Conservation (phyloP, 441 rosid genomes). For the Eugenia klotzschiana region DNA sequence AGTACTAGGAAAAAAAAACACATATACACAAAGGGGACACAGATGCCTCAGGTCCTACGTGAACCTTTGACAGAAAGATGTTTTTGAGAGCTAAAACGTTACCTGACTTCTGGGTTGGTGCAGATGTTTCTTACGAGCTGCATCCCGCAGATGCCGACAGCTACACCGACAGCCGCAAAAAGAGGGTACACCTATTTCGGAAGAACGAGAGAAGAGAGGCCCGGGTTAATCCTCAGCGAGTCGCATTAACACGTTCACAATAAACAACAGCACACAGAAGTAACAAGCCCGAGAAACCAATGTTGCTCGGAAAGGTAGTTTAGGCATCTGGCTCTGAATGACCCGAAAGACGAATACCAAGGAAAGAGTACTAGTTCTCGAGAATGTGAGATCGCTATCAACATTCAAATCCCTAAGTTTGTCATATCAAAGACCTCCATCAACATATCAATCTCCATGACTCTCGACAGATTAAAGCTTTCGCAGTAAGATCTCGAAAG, state of each 20-base stretch:
- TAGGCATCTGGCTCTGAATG: background rate
- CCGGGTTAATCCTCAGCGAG: background rate
- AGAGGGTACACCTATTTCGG: conserved; percentile 37
- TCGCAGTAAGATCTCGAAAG: background rate
- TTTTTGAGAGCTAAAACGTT: background rate
- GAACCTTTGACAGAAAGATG: background rate
- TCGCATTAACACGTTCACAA: background rate
- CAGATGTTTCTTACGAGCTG: conserved; percentile 41
- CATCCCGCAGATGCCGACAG: conserved; percentile 41
- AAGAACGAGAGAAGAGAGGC: background rate
- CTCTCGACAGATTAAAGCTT: background rate
- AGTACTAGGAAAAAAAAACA: background rate
- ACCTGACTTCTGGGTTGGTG: conserved; percentile 60
- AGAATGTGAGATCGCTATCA: background rate
- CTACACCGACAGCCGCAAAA: conserved; percentile 33
- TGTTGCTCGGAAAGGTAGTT: background rate
- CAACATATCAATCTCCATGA: background rate
- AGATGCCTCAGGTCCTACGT: background rate
- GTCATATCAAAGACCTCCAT: background rate
- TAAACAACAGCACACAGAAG: background rate
- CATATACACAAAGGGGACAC: rapidly evolving
- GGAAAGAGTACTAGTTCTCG: background rate
- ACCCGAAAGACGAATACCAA: background rate
- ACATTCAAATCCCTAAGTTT: background rate
- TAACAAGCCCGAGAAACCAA: background rate